Evolutionary conservation across 2,329 filamentous ascomycete genomes (phyloP).

Genomic region (Torrubiella hemipterigena): DNA sequence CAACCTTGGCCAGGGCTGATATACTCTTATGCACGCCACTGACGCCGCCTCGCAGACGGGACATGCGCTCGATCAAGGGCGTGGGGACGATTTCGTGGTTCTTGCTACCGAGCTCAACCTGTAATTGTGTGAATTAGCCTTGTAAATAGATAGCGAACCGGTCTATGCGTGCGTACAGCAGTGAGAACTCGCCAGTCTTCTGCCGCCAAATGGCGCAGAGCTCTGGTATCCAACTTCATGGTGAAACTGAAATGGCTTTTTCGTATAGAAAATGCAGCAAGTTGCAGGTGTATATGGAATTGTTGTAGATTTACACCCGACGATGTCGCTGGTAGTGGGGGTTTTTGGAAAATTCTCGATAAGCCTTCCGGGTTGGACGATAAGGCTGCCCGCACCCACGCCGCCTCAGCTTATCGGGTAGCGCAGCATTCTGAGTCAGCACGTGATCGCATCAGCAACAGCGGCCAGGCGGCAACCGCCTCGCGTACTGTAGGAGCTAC

Average conservation of each 20-base stretch:
- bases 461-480: conserved; percentile 16
- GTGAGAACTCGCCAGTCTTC: conserved; percentile 95
- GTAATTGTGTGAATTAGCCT: too few relatives aligned
- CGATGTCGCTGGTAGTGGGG: conserved; percentile 5
- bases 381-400: too few relatives aligned
- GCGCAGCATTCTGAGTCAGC: conserved; percentile 6
- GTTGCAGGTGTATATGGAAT: background rate
- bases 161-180: conserved; percentile 53
- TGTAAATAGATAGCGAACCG: too few relatives aligned
- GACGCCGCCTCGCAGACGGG: conserved; percentile 65
- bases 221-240: conserved; percentile 94
- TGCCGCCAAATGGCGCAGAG: conserved; percentile 78
- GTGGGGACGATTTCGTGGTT: conserved; percentile 98
- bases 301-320: background rate
- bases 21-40: conserved; percentile 78
- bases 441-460: conserved; percentile 23
- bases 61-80: conserved; percentile 70
- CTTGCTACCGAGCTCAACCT: conserved; percentile 89
- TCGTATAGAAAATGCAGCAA: background rate
- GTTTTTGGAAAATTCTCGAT: conserved; percentile 14
- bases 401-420: conserved; percentile 5
- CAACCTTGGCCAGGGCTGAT: conserved; percentile 80
- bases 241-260: conserved; percentile 8
- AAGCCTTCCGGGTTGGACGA: conserved; percentile 13
- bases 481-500: conserved; percentile 31